phyloP scores from a whole-genome alignment of 2,329 filamentous ascomycete genomes.

The Orbilia brochopaga region DNA sequence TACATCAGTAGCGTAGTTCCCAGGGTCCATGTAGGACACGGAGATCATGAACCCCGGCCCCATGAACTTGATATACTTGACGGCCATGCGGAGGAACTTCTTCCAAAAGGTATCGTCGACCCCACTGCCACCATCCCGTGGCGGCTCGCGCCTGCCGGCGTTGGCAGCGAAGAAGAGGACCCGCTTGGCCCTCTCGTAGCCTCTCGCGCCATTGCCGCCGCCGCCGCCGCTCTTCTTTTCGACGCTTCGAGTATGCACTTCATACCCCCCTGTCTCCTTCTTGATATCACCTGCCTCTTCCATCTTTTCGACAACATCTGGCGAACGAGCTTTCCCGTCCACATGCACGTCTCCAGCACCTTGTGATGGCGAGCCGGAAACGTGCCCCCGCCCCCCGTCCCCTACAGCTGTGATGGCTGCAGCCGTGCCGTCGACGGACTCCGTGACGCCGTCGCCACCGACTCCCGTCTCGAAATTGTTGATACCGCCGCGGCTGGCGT shows the following conservation, averaged over 20 bases:
- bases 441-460: conserved; percentile 35
- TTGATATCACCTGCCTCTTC: conserved; percentile 7
- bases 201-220: background rate
- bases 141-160: conserved; percentile 45
- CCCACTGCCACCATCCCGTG: background rate
- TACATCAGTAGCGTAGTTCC: conserved; percentile 72
- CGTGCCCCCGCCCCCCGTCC: conserved; percentile 38
- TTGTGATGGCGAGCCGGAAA: conserved; percentile 33
- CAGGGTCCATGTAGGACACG: conserved; percentile 68
- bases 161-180: conserved; percentile 38
- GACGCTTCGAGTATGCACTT: background rate
- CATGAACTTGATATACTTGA: conserved; percentile 66
- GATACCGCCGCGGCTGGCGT: conserved; percentile 43
- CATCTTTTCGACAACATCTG: conserved; percentile 32
- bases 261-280: conserved; percentile 5
- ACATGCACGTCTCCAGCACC: conserved; percentile 34
- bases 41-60: conserved; percentile 72
- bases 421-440: conserved; percentile 25
- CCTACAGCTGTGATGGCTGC: conserved; percentile 33
- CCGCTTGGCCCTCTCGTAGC: conserved; percentile 23
- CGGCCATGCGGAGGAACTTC: conserved; percentile 54
- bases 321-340: conserved; percentile 35
- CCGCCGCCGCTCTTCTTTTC: background rate
- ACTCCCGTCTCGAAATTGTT: conserved; percentile 40
- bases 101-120: conserved; percentile 37